A percentile compares a stretch with the other conserved stretches of the same genome.
Evolutionary conservation across 2,329 filamentous ascomycete genomes (phyloP).

Genomic region (Sporothrix curviconia): DNA sequence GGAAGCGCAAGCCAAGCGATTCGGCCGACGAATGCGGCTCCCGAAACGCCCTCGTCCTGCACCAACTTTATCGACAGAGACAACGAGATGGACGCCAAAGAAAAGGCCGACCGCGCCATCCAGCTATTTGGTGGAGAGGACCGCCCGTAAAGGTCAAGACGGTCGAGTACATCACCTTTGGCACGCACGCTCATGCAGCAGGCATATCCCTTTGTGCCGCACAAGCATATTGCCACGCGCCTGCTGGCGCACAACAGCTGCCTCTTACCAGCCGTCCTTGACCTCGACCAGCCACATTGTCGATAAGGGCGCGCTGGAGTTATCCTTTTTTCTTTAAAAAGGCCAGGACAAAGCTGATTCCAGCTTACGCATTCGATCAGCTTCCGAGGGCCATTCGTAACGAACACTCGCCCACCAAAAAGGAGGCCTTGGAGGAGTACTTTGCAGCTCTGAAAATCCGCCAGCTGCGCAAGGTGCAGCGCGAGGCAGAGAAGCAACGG

Average conservation of each 20-base stretch:
- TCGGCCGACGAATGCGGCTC: neutral
- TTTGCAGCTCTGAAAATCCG: conserved; percentile 30
- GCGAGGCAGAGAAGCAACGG: conserved; percentile 22
- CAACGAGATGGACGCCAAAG: conserved; percentile 18
- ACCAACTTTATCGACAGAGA: conserved; percentile 17
- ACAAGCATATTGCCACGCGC: conserved; percentile 22
- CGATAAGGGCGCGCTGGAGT: conserved; percentile 17
- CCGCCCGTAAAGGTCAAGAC: conserved; percentile 15
- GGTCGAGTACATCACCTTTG: conserved; percentile 17
- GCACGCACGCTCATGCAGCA: conserved; percentile 27
- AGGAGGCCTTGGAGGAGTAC: conserved; percentile 34
- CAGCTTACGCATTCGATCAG: conserved; percentile 18
- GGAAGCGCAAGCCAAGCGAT: conserved; percentile 30
- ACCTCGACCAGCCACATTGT: conserved; percentile 25
- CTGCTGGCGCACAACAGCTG: conserved; percentile 22
- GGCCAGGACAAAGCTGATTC: conserved; percentile 17
- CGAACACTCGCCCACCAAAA: conserved; percentile 16
- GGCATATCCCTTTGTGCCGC: conserved; percentile 30
- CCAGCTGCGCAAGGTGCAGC: conserved; percentile 22
- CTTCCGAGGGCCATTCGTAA: conserved; percentile 20
- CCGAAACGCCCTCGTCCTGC: conserved; percentile 12
- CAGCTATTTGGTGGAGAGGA: conserved; percentile 21
- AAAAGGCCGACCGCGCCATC: conserved; percentile 7
- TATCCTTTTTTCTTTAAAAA: conserved; percentile 28
- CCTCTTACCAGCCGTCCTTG: conserved; percentile 32